Percentiles rank a stretch among this genome's conserved stretches.
Conservation (phyloP, 768 basidiomycete genomes). For the Tephrocybe sp. region DNA sequence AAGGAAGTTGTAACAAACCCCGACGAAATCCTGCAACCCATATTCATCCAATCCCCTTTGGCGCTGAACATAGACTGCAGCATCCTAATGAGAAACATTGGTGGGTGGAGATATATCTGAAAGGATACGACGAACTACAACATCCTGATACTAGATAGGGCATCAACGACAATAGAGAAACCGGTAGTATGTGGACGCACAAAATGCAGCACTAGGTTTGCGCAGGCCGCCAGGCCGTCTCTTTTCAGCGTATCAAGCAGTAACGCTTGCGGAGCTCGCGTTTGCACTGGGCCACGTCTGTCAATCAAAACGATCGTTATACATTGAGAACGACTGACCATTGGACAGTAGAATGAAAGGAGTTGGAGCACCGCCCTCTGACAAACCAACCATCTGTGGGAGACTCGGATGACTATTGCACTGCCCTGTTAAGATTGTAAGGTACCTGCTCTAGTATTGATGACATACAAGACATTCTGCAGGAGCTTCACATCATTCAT, state of each 20-base stretch:
- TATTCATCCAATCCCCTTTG: constrained; percentile 39
- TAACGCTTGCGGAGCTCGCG: constrained; percentile 38
- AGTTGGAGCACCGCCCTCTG: constrained; percentile 40
- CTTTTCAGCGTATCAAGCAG: constrained; percentile 35
- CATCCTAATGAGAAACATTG: constrained; percentile 37
- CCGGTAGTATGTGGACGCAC: constrained; percentile 23
- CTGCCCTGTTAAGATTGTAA: background rate
- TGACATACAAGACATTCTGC: constrained; percentile 47
- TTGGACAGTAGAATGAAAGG: constrained; percentile 55
- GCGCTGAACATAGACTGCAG: constrained; percentile 40
- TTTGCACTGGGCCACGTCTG: constrained; percentile 34
- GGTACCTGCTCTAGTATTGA: background rate
- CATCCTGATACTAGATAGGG: constrained; percentile 39
- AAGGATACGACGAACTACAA: constrained; percentile 25
- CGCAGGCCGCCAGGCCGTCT: constrained; percentile 36
- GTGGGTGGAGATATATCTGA: background rate
- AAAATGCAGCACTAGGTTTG: constrained; percentile 23
- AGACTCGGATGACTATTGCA: constrained; percentile 47
- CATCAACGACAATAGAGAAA: constrained; percentile 26
- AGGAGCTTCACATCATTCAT: constrained; percentile 48
- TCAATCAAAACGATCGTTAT: background rate
- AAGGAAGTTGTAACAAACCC: constrained; percentile 26
- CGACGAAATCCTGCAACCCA: constrained; percentile 47
- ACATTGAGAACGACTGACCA: constrained; percentile 25
- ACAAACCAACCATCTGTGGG: constrained; percentile 54